Evolutionary conservation across 495 filamentous ascomycete species (phyloP), one percentile per base, ranked within the genome.

Genomic region (Tuber umbilicatum): DNA sequence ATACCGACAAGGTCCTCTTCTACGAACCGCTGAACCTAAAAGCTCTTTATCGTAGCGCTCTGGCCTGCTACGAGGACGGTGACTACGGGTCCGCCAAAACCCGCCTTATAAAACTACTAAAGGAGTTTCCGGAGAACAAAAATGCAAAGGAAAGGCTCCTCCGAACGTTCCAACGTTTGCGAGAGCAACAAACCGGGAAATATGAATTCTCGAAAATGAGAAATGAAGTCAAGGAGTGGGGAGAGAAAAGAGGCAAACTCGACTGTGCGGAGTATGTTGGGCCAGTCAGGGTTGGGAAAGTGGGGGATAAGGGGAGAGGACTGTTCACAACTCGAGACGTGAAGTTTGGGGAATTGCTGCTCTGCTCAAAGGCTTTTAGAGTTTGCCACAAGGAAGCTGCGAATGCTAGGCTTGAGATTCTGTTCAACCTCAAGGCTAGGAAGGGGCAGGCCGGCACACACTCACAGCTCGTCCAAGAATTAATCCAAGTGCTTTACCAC

Each of bases 261-360:
- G 74, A 73, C 43, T 77, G 74, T 23, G 75, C 75, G 17, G 75
- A 77, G 42, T 76, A 75, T 68, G 70, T 76, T 39, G 73, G 75
- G 16, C 73, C 75, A 0, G 60, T 77, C 9, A 16, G 37, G 6
- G 40, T 77, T 1, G 55, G 69, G 31, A 12, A 76, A 21, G 39
- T 43, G 38, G 12, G 7, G 42, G 16, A 14, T 45, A 69, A 73
- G 2, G 75, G 75, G n/a, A 77, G 74, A 40, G 73, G 75, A 16
- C 60, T 76, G 31, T 76, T 77, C 40, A n/a, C 73, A 19, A 77
- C 75, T 5, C 38, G 75, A 21, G 75, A 77, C 55, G 74, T 77
- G 19, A 43, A 69, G 39, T 76, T 77, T 31, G 75, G 74, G 37
- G 75, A 77, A 68, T 37, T 76, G 5, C 73, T 77, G 3, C 69